Evolutionary conservation across 352 stramenopile species (phyloP).

Genomic region (Paralagenidium karlingii): DNA sequence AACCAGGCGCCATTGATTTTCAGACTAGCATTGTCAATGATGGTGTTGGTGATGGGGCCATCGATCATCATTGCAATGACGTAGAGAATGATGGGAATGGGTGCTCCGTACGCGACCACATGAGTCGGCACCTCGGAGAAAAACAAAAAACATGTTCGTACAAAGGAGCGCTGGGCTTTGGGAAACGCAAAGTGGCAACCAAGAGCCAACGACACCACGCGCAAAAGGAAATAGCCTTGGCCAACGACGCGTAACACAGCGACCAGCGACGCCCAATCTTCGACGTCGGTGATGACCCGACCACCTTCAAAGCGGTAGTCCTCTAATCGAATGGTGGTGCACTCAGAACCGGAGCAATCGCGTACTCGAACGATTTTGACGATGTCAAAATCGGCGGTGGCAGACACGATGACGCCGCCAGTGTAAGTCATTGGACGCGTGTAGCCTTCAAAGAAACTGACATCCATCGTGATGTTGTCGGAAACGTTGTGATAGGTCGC

Average conservation of each 20-base stretch:
- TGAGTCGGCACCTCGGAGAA: conserved; percentile 5
- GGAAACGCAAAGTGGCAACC: conserved; percentile 3
- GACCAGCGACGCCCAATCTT: not conserved
- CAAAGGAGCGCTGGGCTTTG: too few relatives aligned
- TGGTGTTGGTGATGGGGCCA: conserved; percentile 22
- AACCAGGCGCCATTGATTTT: conserved; percentile 17
- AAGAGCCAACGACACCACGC: not conserved
- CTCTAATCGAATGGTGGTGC: too few relatives aligned
- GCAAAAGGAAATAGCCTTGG: conserved; percentile 1
- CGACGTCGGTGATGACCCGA: not conserved
- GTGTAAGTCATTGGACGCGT: too few relatives aligned
- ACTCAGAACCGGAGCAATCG: too few relatives aligned
- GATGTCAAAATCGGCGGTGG: too few relatives aligned
- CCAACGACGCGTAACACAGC: not conserved
- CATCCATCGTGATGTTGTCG: too few relatives aligned
- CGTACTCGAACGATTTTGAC: too few relatives aligned
- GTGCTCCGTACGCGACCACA: conserved; percentile 6
- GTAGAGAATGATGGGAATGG: conserved; percentile 9
- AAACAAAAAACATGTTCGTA: not conserved
- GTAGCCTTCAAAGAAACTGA: too few relatives aligned
- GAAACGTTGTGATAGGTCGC: too few relatives aligned
- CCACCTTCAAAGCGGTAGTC: conserved; percentile 2
- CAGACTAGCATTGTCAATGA: conserved; percentile 13
- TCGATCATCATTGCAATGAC: conserved; percentile 15
- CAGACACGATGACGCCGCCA: too few relatives aligned